Conservation (phyloP, 768 basidiomycete genomes). For the Tephrocybe rancida region DNA sequence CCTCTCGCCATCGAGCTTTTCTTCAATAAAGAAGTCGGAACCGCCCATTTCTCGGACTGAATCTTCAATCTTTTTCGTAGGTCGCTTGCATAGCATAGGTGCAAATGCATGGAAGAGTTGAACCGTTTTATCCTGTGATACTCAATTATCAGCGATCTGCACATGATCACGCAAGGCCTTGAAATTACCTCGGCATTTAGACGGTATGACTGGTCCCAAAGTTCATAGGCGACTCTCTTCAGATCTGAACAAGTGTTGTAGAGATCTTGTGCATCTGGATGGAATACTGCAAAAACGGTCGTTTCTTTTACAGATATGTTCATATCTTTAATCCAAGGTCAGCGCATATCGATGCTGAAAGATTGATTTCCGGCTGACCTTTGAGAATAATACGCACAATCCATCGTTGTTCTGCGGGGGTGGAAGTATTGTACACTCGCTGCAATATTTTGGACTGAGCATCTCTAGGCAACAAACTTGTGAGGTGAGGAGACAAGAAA, state of each 20-base stretch:
- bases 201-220: constrained; percentile 75
- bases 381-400: constrained; percentile 95
- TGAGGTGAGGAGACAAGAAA: constrained; percentile 10
- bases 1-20: constrained; percentile 96
- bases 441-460: constrained; percentile 75
- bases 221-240: constrained; percentile 88
- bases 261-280: constrained; percentile 91
- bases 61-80: constrained; percentile 78
- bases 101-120: constrained; percentile 86
- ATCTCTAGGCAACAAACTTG: constrained; percentile 57
- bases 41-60: constrained; percentile 85
- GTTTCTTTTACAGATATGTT: constrained; percentile 93
- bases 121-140: constrained; percentile 74
- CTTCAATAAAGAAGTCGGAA: constrained; percentile 86
- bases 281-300: constrained; percentile 88
- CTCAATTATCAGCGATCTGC: neutral
- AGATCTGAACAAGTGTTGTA: constrained; percentile 98
- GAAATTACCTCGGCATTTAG: constrained; percentile 58
- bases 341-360: neutral
- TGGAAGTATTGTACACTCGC: constrained; percentile 75
- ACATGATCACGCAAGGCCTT: neutral
- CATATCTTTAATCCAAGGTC: constrained; percentile 61
- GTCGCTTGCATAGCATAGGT: constrained; percentile 94
- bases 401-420: constrained; percentile 92
- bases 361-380: constrained; percentile 47